A percentile compares a stretch with the other conserved stretches of the same genome.
Evolutionary conservation across 257 asterid genomes (phyloP).

Genomic region (Fraxinus cuspidata): DNA sequence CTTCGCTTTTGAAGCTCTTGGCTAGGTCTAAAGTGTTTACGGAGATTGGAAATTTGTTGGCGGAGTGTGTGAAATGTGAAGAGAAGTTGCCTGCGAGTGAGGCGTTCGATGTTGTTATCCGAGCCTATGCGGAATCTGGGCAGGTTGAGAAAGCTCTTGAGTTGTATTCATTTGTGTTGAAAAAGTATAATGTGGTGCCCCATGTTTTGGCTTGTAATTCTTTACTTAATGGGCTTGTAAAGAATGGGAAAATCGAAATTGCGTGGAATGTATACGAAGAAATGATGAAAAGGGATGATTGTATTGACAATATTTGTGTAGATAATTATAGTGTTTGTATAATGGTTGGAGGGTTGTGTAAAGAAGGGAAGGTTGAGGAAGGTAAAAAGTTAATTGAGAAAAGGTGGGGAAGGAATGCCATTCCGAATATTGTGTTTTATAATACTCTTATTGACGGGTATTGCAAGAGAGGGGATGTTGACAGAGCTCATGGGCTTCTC

Average conservation of each 20-base stretch:
- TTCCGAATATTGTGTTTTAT: slow-evolving; percentile 78
- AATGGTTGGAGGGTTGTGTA: slow-evolving; percentile 78
- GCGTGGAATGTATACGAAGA: slow-evolving; percentile 62
- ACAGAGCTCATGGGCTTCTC: slow-evolving; percentile 54
- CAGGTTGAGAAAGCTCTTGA: slow-evolving; percentile 65
- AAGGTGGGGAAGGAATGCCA: slow-evolving; percentile 80
- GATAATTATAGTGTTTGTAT: slow-evolving; percentile 81
- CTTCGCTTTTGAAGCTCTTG: slow-evolving; percentile 82
- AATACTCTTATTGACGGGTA: slow-evolving; percentile 82
- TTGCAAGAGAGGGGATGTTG: slow-evolving; percentile 65
- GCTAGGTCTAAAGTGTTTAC: slow-evolving; percentile 56
- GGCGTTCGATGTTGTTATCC: slow-evolving; percentile 58
- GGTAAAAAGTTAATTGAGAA: slow-evolving; percentile 70
- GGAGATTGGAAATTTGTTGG: slow-evolving; percentile 56
- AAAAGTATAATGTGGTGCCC: slow-evolving; percentile 44
- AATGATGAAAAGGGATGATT: slow-evolving; percentile 50
- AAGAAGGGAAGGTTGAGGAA: slow-evolving; percentile 70
- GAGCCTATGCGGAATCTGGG: slow-evolving; percentile 56
- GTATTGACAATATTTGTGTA: slow-evolving; percentile 35
- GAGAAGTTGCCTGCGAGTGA: slow-evolving; percentile 70
- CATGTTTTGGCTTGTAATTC: slow-evolving; percentile 66
- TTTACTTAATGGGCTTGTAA: slow-evolving; percentile 74
- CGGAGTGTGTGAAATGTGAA: slow-evolving; percentile 53
- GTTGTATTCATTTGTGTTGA: slow-evolving; percentile 50
- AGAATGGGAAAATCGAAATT: slow-evolving; percentile 47